A percentile compares a stretch with the other conserved stretches of the same genome.
Evolutionary conservation across 306 rosid genomes (phyloP).

Genomic region (Alnus rubra): DNA sequence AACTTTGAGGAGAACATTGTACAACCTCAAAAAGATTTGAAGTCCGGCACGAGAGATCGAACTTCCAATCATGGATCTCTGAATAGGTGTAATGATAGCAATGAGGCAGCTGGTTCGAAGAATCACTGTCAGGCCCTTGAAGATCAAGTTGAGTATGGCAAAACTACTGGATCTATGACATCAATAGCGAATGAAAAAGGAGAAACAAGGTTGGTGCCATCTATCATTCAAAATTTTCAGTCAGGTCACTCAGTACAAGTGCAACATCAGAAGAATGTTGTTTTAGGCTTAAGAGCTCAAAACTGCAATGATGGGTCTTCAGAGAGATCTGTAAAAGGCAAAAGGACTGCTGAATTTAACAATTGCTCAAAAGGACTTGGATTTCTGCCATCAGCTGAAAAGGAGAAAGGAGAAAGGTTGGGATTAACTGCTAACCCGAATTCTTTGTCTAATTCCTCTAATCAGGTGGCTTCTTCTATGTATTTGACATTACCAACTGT

Average conservation of each 20-base stretch:
- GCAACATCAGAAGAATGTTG: conserved; percentile 10
- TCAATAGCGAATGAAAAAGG: conserved; percentile 6
- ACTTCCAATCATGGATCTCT: conserved; percentile 8
- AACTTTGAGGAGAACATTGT: conserved; percentile 9
- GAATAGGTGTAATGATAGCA: conserved; percentile 7
- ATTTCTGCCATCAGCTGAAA: conserved; percentile 11
- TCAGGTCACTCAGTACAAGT: background rate
- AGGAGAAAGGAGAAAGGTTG: conserved; percentile 10
- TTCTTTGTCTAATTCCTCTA: conserved; percentile 10
- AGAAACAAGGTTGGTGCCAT: background rate
- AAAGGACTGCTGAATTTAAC: background rate
- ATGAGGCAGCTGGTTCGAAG: background rate
- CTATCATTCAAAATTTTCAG: conserved; percentile 13
- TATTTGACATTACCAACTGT: conserved; percentile 21
- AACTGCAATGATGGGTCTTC: conserved; percentile 2
- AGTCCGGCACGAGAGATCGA: conserved; percentile 6
- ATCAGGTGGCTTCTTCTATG: conserved; percentile 34
- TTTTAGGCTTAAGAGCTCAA: conserved; percentile 5
- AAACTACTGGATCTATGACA: conserved; percentile 14
- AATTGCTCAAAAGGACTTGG: conserved; percentile 1
- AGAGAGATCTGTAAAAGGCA: conserved; percentile 12
- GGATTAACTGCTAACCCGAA: conserved; percentile 6
- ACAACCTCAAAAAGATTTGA: conserved; percentile 16
- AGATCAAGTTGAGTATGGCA: conserved; percentile 9
- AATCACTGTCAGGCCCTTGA: background rate